Evolutionary conservation across 2,329 filamentous ascomycete species (phyloP).

Genomic region (Purpureocillium lavendulum): DNA sequence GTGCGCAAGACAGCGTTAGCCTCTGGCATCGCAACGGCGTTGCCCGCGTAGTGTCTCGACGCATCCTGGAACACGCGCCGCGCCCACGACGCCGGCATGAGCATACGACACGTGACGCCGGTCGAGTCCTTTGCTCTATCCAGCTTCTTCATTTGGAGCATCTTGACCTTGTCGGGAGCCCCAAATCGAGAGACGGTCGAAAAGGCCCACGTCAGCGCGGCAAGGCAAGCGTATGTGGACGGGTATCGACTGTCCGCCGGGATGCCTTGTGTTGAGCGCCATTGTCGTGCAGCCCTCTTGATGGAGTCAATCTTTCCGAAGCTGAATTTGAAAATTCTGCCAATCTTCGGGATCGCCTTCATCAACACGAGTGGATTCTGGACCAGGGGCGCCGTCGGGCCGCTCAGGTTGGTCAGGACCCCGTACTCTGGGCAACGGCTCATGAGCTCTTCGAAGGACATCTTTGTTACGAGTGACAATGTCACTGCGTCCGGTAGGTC

Average conservation of each 20-base stretch:
- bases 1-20: constrained; percentile 16
- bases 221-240: constrained; percentile 30
- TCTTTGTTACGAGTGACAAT: constrained; percentile 8
- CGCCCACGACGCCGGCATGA: constrained; percentile 34
- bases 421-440: constrained; percentile 29
- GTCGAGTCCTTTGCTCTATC: neutral
- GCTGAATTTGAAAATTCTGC: constrained; percentile 32
- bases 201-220: constrained; percentile 31
- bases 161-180: neutral
- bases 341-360: constrained; percentile 23
- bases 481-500: constrained; percentile 13
- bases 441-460: constrained; percentile 16
- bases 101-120: constrained; percentile 15
- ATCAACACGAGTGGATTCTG: constrained; percentile 21
- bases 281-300: constrained; percentile 12
- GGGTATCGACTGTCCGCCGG: neutral
- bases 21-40: constrained; percentile 30
- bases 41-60: constrained; percentile 28
- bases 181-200: constrained; percentile 23
- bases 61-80: constrained; percentile 21
- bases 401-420: constrained; percentile 19
- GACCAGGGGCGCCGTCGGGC: constrained; percentile 19
- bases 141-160: neutral
- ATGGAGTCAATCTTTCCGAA: constrained; percentile 23
- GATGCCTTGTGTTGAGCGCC: neutral